Evolutionary conservation across 371 early-diverging fungal species (phyloP), one percentile per base, ranked within the genome.

Genomic region (Lichtheimia ornata): DNA sequence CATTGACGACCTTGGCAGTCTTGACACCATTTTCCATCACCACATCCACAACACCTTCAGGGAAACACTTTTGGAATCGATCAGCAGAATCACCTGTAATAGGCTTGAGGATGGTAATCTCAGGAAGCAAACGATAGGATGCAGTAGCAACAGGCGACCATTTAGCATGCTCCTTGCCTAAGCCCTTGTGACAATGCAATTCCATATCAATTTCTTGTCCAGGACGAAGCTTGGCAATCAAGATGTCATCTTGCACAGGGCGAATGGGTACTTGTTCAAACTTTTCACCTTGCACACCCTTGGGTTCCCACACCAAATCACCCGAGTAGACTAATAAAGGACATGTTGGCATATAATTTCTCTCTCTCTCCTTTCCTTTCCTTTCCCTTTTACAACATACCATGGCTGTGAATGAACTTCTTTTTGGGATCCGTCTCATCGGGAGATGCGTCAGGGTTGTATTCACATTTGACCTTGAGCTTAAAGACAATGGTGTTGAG

Each of bases 121-220:
- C 91, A 1, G 99, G 99, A 56, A 98, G 78, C 50, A 99, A 79
- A 45, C 99, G 89, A 71, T 99, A 99, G 7, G 95, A 92, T 9
- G 98, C 99, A 6, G 96, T 96, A 2, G 95, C 94, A 66, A 99
- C 99, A 15, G 99, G 99, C 9, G 96, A 96, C 89, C 91, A 99
- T 67, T 99, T 99, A 58, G 99, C 96, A 71, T 99, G 99, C 58
- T 93, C 96, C 72, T 91, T 89, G 20, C 98, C 99, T 47, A 93
- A 82, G 25, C 98, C 98, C 82, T 97, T 97, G 43, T 86, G 85
- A 69, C 93, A 93, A 77, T 97, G 96, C 57, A 96, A 71, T 74
- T 94, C 94, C 62, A 94, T 76, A 47, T 91, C 83, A 51, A 99
- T 86, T 81, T 66, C 84, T 70, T 99, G 99, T 2, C 95, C 95